Evolutionary conservation across 2,329 filamentous ascomycete genomes (phyloP), one percentile per base, ranked within the genome.

Genomic region (Sclerotinia spermophila): DNA sequence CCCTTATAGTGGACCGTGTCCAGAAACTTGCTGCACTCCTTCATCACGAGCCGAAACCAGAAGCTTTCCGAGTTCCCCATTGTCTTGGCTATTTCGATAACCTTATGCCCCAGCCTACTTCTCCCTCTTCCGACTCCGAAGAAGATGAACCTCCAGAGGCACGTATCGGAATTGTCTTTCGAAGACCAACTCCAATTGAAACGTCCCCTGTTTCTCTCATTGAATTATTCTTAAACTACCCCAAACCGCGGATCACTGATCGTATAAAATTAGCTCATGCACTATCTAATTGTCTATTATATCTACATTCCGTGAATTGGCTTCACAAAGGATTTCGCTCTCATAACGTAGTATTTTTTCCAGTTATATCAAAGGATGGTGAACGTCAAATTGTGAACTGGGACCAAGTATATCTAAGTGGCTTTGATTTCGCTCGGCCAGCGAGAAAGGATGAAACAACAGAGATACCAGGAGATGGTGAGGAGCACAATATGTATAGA

Each of bases 291-390:
- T 87, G 83, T 27, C 77, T 89, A 4, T 78, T 87, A 61, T 86
- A 86, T 69, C 81, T 87, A 0, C 86, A 87, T 74, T 82, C 84
- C 3, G 84, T 86, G 1, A 83, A 86, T 72, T 87, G 85, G 86
- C 80, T 88, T 8, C 86, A 87, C 79, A 88, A 88, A 74, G 85
- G 85, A n/a, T 80, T 88, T 7, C 83, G 85, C 19, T 84, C 82
- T 71, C 80, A 84, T 69, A 87, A 86, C 74, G 81, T 88, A 42
- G 76, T 88, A 17, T 86, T 87, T 76, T 86, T 86, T 75, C 79
- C 79, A 44, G 72, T 75, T 40, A 71, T 33, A 68, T 35, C 61
- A 8, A 33, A 68, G 10, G 40, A 30, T 24, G n/a, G 45, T 17
- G 44, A 35, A 56, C 30, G 66, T 17, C 33, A 68, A 33, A 30